These are phyloP conservation scores for Pezicula carpinea DNA, from an alignment of 2,329 filamentous ascomycete species.

Conservation along the genomic window DNA sequence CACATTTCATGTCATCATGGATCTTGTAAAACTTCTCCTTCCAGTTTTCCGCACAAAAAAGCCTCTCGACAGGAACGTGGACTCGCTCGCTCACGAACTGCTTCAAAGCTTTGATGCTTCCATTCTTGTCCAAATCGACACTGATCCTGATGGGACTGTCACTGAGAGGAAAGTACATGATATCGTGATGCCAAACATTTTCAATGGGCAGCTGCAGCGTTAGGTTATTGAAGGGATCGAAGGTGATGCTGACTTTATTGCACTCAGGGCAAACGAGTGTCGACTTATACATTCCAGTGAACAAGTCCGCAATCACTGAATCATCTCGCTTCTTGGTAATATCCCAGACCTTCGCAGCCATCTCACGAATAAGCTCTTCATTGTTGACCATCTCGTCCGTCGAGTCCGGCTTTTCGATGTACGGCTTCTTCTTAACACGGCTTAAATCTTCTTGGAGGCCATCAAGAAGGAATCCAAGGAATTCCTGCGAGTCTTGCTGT, in stretches of 20 bases:
- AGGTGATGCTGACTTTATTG: slow-evolving; percentile 95
- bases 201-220: slow-evolving; percentile 87
- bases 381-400: slow-evolving; percentile 93
- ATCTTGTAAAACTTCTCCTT: slow-evolving; percentile 81
- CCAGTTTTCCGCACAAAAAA: slow-evolving; percentile 83
- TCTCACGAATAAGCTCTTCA: slow-evolving; percentile 70
- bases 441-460: slow-evolving; percentile 94
- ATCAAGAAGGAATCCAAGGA: slow-evolving; percentile 90
- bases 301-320: slow-evolving; percentile 90
- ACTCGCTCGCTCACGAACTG: slow-evolving; percentile 64
- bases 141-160: slow-evolving; percentile 66
- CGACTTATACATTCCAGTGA: slow-evolving; percentile 98
- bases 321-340: slow-evolving; percentile 92
- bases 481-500: slow-evolving; percentile 97
- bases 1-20: slow-evolving; percentile 64
- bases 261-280: slow-evolving; percentile 89
- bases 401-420: slow-evolving; percentile 95
- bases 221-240: slow-evolving; percentile 94
- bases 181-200: slow-evolving; percentile 69
- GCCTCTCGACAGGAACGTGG: slow-evolving; percentile 56
- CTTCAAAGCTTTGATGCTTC: slow-evolving; percentile 64
- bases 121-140: slow-evolving; percentile 77
- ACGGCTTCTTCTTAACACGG: slow-evolving; percentile 90
- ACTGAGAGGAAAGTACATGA: slow-evolving; percentile 75
- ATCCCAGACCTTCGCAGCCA: slow-evolving; percentile 85